Base-by-base conservation (phyloP, 192 early-diverging fungal genomes). In the Dispira simplex region DNA sequence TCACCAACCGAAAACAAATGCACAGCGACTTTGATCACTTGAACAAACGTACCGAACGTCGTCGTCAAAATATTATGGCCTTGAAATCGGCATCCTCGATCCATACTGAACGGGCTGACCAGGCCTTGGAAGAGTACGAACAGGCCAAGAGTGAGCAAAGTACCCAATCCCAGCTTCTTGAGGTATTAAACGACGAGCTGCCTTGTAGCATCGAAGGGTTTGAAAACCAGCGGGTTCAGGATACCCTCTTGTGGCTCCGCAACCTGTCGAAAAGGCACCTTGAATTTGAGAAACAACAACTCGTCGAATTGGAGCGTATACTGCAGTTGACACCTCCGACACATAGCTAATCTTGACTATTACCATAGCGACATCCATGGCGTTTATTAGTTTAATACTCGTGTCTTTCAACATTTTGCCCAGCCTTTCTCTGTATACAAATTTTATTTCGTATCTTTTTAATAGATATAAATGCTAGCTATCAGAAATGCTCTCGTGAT, bases 21-120 rank as follows among this genome's bases (percentile, higher is more conserved):
- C 75, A 75, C 52, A 72, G 67, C 16, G 77, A 78, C 53, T 71
- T 73, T 64, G 73, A 78, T 58, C 71, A 72, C 12, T 67, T 72
- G 0, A 66, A 70, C 64, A 71, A 72, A 8, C 73, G 75, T 67
- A 64, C 75, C 45, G 74, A 75, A 66, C 73, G 74, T 63, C 73
- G 74, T 67, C 63, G 70, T 21, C 77, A 78, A 68, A 65, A 74
- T 12, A 72, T 75, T 20, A 74, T 74, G 0, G 77, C 73, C 49
- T 68, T 78, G 53, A 66, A 71, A 23, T 64, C 74, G 23, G 73
- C 77, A 62, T 63, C 71, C 1, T 66, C 65, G 16, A 78, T 78
- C 63, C 68, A 67, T 44, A 26, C 72, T 0, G 77, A 70, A 13
- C 73, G 71, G 39, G 70, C 66, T 27, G 70, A 75, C 51, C 73